These are phyloP conservation scores for Cadophora malorum DNA, from an alignment of 2,329 filamentous ascomycete genomes.

Conservation along the genomic window DNA sequence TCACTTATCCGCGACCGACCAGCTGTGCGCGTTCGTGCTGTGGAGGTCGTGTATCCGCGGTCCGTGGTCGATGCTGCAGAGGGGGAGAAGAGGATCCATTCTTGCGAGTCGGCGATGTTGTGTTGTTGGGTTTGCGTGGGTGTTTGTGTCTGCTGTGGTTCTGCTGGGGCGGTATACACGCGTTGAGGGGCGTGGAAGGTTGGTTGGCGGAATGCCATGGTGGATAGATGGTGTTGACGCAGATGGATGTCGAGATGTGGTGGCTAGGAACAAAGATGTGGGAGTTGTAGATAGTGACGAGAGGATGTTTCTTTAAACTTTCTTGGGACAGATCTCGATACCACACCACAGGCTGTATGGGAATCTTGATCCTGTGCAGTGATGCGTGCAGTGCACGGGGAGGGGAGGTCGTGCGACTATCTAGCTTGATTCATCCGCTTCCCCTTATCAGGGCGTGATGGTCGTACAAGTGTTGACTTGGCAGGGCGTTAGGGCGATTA, in stretches of 20 bases:
- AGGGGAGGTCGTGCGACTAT: conserved; percentile 15
- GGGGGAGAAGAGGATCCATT: conserved; percentile 96
- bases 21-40: conserved; percentile 67
- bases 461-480: conserved; percentile 13
- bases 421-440: conserved; percentile 10
- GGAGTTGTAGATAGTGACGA: background rate
- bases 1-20: conserved; percentile 80
- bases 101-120: conserved; percentile 75
- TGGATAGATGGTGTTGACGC: conserved; percentile 15
- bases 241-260: conserved; percentile 2
- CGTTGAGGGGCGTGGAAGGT: conserved; percentile 60
- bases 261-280: background rate
- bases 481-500: conserved; percentile 3
- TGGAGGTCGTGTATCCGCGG: conserved; percentile 71
- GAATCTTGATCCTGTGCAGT: background rate
- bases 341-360: background rate
- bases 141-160: conserved; percentile 45
- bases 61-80: conserved; percentile 70
- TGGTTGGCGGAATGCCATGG: conserved; percentile 67
- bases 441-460: conserved; percentile 11
- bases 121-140: conserved; percentile 33
- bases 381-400: conserved; percentile 3
- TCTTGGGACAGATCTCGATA: background rate
- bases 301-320: background rate
- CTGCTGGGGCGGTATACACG: conserved; percentile 50